phyloP scores from a whole-genome alignment of 2,329 filamentous ascomycete genomes.

The Cladorrhinum sp. region DNA sequence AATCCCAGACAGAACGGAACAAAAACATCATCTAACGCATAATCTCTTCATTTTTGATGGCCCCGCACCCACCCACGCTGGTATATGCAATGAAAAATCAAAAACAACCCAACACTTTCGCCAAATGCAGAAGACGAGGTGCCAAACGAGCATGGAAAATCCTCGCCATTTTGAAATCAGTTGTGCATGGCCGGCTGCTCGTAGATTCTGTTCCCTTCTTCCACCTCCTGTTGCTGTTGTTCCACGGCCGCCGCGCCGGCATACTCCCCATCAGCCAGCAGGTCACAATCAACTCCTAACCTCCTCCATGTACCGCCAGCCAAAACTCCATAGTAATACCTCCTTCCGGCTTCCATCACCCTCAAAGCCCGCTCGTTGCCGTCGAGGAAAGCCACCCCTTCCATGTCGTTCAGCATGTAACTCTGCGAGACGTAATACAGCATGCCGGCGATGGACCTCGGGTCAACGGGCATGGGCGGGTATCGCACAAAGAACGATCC shows the following conservation, averaged over 20 bases:
- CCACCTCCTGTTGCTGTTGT: not conserved
- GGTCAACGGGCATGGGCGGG: constrained; percentile 46
- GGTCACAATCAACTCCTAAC: constrained; percentile 29
- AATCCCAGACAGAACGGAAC: no score
- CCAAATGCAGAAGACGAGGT: no score
- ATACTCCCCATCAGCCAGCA: constrained; percentile 17
- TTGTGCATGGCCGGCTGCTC: constrained; percentile 4
- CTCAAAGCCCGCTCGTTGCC: constrained; percentile 27
- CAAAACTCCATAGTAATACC: constrained; percentile 35
- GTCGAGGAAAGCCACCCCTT: constrained; percentile 28
- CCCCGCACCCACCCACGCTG: no score
- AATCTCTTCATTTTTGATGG: no score
- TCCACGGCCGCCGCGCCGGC: not conserved
- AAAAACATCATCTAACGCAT: no score
- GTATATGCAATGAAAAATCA: no score
- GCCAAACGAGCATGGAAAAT: no score
- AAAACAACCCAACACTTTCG: no score
- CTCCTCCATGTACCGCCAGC: constrained; percentile 26
- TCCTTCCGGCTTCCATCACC: constrained; percentile 29
- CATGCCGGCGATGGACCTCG: constrained; percentile 44
- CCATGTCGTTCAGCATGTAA: constrained; percentile 30
- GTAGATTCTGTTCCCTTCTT: not conserved
- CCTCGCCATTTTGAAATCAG: no score
- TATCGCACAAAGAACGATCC: constrained; percentile 41
- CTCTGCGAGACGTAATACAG: constrained; percentile 42